A percentile compares a stretch with the other conserved stretches of the same genome.
These are phyloP conservation scores for Nothophoma quercina DNA, from an alignment of 2,329 filamentous ascomycete species.

Conservation along the genomic window DNA sequence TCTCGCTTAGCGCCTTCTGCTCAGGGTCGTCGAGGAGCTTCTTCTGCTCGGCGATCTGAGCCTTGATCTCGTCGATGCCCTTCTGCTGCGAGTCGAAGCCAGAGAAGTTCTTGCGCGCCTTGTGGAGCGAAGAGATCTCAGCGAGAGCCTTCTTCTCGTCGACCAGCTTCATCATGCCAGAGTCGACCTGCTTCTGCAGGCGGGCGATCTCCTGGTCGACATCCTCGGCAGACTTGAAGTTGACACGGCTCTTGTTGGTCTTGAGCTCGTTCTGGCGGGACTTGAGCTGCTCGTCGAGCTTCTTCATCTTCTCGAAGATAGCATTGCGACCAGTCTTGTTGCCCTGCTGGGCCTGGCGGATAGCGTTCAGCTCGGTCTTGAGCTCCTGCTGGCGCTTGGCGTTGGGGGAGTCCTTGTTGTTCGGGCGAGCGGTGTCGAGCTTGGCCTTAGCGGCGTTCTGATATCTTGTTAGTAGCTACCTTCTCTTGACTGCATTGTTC, in stretches of 20 bases:
- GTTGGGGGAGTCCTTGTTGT: slow-evolving; percentile 80
- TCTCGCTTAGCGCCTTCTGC: slow-evolving; percentile 83
- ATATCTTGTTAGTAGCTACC: slow-evolving; percentile 15
- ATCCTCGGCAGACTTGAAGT: slow-evolving; percentile 88
- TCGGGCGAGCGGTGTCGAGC: slow-evolving; percentile 81
- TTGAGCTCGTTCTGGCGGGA: slow-evolving; percentile 87
- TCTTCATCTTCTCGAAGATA: slow-evolving; percentile 90
- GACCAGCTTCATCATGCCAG: slow-evolving; percentile 91
- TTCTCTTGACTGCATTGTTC: neutral
- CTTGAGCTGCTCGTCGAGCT: slow-evolving; percentile 87
- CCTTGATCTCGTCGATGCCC: slow-evolving; percentile 85
- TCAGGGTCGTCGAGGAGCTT: slow-evolving; percentile 92
- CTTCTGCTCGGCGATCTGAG: slow-evolving; percentile 86
- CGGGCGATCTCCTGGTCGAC: slow-evolving; percentile 81
- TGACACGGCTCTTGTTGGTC: slow-evolving; percentile 77
- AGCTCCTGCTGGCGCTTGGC: slow-evolving; percentile 88
- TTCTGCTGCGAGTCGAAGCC: slow-evolving; percentile 86
- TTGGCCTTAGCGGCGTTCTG: slow-evolving; percentile 89
- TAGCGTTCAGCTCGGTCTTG: slow-evolving; percentile 79
- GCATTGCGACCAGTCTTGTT: slow-evolving; percentile 82
- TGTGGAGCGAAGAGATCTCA: slow-evolving; percentile 83
- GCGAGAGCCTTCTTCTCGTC: slow-evolving; percentile 94
- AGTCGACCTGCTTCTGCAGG: slow-evolving; percentile 85
- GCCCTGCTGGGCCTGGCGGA: slow-evolving; percentile 84
- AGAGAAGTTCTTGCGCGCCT: slow-evolving; percentile 89